These are phyloP conservation scores for Phytophthora idaei DNA, from an alignment of 352 stramenopile genomes.

Conservation along the genomic window DNA sequence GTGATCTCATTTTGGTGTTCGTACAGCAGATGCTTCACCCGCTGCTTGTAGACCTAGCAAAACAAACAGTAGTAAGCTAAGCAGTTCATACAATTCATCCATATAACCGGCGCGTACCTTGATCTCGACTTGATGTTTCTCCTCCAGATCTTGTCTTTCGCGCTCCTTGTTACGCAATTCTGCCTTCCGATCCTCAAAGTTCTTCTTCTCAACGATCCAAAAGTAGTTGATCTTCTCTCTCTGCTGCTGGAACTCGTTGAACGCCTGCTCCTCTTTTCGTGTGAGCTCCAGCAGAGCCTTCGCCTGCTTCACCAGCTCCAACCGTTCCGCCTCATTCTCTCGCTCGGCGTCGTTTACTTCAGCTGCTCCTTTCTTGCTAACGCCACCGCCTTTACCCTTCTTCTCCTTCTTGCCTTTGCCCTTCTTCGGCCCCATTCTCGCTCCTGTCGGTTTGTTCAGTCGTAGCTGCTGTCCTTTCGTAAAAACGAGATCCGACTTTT, in stretches of 20 bases:
- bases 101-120: constrained; percentile 55
- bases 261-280: constrained; percentile 91
- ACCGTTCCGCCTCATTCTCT: constrained; percentile 71
- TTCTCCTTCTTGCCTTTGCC: constrained; percentile 54
- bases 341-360: constrained; percentile 64
- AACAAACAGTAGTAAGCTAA: constrained; percentile 2
- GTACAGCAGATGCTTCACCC: constrained; percentile 95
- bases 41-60: constrained; percentile 92
- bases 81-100: neutral
- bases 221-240: constrained; percentile 97
- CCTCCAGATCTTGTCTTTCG: constrained; percentile 94
- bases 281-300: constrained; percentile 81
- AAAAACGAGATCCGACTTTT: constrained; percentile 20
- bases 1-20: constrained; percentile 95
- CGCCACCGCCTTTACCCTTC: constrained; percentile 46
- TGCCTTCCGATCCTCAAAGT: constrained; percentile 93
- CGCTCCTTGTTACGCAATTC: constrained; percentile 95
- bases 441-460: neutral
- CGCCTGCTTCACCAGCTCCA: constrained; percentile 78
- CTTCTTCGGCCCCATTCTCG: constrained; percentile 71
- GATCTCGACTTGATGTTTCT: constrained; percentile 96
- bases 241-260: constrained; percentile 97
- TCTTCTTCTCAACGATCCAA: constrained; percentile 97
- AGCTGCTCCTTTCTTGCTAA: constrained; percentile 47
- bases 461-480: constrained; percentile 11